Percentiles rank a stretch among this genome's conserved stretches.
phyloP scores from a whole-genome alignment of 177 flowering plant genomes.

The Vitis hybrid region DNA sequence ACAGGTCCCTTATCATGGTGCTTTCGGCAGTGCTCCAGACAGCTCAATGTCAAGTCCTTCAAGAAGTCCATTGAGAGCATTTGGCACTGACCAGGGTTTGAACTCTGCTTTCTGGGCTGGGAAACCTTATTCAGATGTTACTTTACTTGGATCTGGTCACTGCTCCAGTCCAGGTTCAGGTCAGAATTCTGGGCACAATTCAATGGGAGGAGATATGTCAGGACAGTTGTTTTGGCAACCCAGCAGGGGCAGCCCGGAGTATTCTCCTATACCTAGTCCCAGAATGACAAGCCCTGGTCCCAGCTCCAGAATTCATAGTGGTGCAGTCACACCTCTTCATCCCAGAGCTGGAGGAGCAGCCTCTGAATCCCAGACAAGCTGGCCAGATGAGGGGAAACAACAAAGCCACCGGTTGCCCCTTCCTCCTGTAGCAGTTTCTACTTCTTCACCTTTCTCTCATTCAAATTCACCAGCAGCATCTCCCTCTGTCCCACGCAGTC shows the following conservation, averaged over 20 bases:
- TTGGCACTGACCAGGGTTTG: slow-evolving; percentile 55
- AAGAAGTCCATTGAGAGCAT: slow-evolving; percentile 74
- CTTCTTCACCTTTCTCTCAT: slow-evolving; percentile 59
- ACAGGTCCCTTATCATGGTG: slow-evolving; percentile 59
- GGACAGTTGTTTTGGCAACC: slow-evolving; percentile 88
- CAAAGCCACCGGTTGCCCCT: slow-evolving; percentile 67
- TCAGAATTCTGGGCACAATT: slow-evolving; percentile 79
- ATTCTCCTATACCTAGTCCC: slow-evolving; percentile 91
- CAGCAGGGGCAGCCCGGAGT: slow-evolving; percentile 91
- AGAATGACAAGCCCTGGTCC: slow-evolving; percentile 75
- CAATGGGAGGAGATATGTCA: slow-evolving; percentile 75
- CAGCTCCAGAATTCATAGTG: slow-evolving; percentile 65
- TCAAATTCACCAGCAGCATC: slow-evolving; percentile 66
- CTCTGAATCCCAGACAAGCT: slow-evolving; percentile 40
- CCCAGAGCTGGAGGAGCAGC: slow-evolving; percentile 52
- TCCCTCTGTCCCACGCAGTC: slow-evolving; percentile 83
- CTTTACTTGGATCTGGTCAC: slow-evolving; percentile 76
- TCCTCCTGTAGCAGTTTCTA: slow-evolving; percentile 56
- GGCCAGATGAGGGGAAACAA: slow-evolving; percentile 63
- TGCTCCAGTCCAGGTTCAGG: slow-evolving; percentile 92
- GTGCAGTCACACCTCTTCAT: slow-evolving; percentile 66
- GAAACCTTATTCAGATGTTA: slow-evolving; percentile 66
- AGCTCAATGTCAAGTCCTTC: slow-evolving; percentile 95
- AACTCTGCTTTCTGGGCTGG: slow-evolving; percentile 62
- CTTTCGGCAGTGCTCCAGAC: slow-evolving; percentile 75